These are phyloP conservation scores for Smithsoniella earleae DNA, from an alignment of 163 green algal genomes.

Conservation along the genomic window DNA sequence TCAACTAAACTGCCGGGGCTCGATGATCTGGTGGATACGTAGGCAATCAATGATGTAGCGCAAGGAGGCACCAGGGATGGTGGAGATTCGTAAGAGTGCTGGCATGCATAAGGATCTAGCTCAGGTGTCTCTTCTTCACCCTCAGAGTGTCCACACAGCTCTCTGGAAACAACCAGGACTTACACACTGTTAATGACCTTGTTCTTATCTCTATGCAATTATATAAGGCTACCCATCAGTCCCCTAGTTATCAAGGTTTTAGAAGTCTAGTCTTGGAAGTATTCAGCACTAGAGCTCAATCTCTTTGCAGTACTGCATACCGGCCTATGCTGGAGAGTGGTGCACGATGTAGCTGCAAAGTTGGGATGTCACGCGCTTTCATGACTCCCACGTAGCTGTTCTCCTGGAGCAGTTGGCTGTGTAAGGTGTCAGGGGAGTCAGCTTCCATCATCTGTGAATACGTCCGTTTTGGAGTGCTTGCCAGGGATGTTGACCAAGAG, in stretches of 20 bases:
- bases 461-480: slow-evolving; percentile 28
- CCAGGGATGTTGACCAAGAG: neutral
- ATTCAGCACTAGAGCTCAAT: neutral
- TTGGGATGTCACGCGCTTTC: neutral
- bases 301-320: neutral
- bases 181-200: too few relatives aligned
- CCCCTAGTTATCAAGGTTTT: too few relatives aligned
- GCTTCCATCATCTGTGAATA: neutral
- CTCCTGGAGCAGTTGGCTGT: neutral
- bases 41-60: too few relatives aligned
- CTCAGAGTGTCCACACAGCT: neutral
- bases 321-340: neutral
- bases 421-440: neutral
- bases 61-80: neutral
- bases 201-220: too few relatives aligned
- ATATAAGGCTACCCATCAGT: too few relatives aligned
- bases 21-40: neutral
- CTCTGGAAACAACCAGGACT: too few relatives aligned
- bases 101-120: neutral
- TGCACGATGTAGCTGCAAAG: neutral
- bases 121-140: neutral
- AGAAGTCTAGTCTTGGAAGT: neutral
- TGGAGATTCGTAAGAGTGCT: slow-evolving; percentile 25
- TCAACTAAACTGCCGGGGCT: neutral
- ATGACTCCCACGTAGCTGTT: neutral